phyloP scores from a whole-genome alignment of 1,284 basidiomycete genomes.

The Heterobasidion annosum region DNA sequence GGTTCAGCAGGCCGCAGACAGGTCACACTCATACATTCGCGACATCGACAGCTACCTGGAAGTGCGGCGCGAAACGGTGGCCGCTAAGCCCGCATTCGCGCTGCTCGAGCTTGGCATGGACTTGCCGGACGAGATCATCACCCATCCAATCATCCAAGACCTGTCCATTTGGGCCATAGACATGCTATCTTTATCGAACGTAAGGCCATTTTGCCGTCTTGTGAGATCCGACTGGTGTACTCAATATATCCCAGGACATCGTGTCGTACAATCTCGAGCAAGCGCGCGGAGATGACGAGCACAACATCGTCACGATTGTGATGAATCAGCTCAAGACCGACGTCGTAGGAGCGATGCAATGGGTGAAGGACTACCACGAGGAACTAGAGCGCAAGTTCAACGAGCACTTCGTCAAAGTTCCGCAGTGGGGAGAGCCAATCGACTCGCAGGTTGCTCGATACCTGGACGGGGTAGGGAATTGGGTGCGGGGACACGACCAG shows the following conservation, averaged over 20 bases:
- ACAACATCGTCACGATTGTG: constrained; percentile 35
- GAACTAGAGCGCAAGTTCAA: constrained; percentile 19
- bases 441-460: constrained; percentile 23
- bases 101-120: constrained; percentile 26
- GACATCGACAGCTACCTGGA: constrained; percentile 28
- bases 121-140: constrained; percentile 30
- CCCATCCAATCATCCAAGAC: constrained; percentile 27
- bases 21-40: constrained; percentile 22
- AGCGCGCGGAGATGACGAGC: constrained; percentile 28
- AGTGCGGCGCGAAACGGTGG: constrained; percentile 31
- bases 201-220: constrained; percentile 9
- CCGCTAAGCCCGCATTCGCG: constrained; percentile 31
- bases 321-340: constrained; percentile 26
- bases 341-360: constrained; percentile 26
- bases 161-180: constrained; percentile 25
- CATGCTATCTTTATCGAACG: constrained; percentile 33
- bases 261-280: constrained; percentile 34
- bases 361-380: constrained; percentile 15
- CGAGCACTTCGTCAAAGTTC: constrained; percentile 17
- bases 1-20: constrained; percentile 31
- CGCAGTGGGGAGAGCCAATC: constrained; percentile 22
- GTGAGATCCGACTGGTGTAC: background rate
- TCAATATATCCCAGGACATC: constrained; percentile 22
- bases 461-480: constrained; percentile 31
- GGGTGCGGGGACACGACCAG: constrained; percentile 29